phyloP scores from a whole-genome alignment of 2,329 filamentous ascomycete species.

The Nothomitra cinnamomea region DNA sequence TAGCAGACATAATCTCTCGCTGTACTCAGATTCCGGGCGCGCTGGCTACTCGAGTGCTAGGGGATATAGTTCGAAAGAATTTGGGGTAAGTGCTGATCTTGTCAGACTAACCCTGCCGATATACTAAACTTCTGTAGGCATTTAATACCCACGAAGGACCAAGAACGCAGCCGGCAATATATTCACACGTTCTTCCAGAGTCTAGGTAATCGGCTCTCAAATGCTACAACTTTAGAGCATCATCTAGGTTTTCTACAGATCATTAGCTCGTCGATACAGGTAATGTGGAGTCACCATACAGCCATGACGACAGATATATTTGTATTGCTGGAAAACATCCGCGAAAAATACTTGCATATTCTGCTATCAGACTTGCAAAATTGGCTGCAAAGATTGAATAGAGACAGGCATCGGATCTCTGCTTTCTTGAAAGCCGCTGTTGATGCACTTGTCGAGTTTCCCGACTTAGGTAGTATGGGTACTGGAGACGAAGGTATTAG shows the following conservation, averaged over 20 bases:
- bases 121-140: background rate
- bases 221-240: background rate
- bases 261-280: background rate
- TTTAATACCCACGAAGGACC: slow-evolving; percentile 1
- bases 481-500: background rate
- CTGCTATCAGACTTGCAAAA: background rate
- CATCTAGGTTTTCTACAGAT: background rate
- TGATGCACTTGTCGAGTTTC: background rate
- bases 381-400: too few relatives aligned
- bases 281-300: background rate
- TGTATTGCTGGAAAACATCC: background rate
- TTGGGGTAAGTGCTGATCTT: background rate
- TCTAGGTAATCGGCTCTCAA: background rate
- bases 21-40: background rate
- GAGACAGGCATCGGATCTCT: too few relatives aligned
- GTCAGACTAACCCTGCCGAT: background rate
- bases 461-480: background rate
- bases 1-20: background rate
- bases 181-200: background rate
- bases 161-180: background rate
- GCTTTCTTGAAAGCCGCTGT: background rate
- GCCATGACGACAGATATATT: background rate
- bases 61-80: background rate
- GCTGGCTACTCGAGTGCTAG: background rate
- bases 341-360: background rate